Percentiles rank a stretch among this genome's conserved stretches.
These are phyloP conservation scores for Talaromyces funiculosus DNA, from an alignment of 2,329 filamentous ascomycete species.

Conservation along the genomic window DNA sequence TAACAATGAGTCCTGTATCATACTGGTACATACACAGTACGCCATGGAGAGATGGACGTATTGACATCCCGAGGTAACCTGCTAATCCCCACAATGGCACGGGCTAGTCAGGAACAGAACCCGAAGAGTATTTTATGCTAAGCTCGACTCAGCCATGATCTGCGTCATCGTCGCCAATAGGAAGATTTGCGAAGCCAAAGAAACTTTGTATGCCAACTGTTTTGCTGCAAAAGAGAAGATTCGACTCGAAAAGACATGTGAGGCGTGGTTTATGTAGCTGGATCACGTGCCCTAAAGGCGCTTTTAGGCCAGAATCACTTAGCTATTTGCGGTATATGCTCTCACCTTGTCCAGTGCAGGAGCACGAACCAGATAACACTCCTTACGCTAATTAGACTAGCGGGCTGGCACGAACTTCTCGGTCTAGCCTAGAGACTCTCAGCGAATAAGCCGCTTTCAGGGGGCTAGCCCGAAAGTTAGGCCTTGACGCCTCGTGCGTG, in stretches of 20 bases:
- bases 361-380: neutral
- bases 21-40: neutral
- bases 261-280: neutral
- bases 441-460: neutral
- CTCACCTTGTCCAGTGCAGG: neutral
- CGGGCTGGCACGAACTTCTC: neutral
- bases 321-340: neutral
- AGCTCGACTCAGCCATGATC: neutral
- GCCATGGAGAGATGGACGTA: neutral
- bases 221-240: neutral
- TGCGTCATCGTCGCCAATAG: neutral
- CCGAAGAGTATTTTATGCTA: neutral
- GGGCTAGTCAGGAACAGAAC: conserved; percentile 5
- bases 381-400: neutral
- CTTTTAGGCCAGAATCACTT: neutral
- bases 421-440: neutral
- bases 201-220: neutral
- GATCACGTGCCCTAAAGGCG: neutral
- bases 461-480: neutral
- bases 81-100: neutral
- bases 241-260: neutral
- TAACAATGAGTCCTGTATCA: neutral
- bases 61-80: neutral
- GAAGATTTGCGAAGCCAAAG: neutral
- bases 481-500: neutral